Percentiles rank a stretch among this genome's conserved stretches.
These are phyloP conservation scores for Chlorokybus atmophyticus DNA, from an alignment of 139 green algal genomes.

Conservation along the genomic window DNA sequence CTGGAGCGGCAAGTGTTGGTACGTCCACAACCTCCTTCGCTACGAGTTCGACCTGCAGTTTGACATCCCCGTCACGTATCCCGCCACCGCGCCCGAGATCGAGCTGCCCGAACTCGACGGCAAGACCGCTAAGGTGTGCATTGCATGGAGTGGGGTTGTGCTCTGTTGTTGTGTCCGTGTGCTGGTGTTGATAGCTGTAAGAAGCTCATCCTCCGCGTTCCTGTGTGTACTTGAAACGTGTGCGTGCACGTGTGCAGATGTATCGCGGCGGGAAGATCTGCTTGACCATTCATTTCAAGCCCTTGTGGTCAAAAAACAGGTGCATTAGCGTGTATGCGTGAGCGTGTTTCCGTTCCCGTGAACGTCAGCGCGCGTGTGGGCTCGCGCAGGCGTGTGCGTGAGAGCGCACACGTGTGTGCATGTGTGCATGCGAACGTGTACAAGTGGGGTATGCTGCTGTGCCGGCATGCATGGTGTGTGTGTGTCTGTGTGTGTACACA, in stretches of 20 bases:
- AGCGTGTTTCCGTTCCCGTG: too few species aligned
- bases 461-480: not conserved
- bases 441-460: not conserved
- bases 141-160: too few species aligned
- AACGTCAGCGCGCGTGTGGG: too few species aligned
- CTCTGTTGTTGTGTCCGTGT: too few species aligned
- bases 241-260: constrained; percentile 56
- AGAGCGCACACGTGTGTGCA: not conserved
- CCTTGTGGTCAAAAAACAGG: constrained; percentile 37
- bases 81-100: constrained; percentile 75
- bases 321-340: too few species aligned
- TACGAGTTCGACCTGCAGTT: constrained; percentile 96
- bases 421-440: too few species aligned
- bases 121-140: constrained; percentile 47
- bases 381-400: too few species aligned
- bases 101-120: constrained; percentile 88
- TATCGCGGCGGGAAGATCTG: constrained; percentile 93
- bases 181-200: too few species aligned
- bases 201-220: too few species aligned
- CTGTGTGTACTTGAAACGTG: too few species aligned
- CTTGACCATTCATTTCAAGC: constrained; percentile 96
- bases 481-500: constrained; percentile 6
- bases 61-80: constrained; percentile 85
- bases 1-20: constrained; percentile 80
- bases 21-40: constrained; percentile 82